A percentile compares a stretch with the other conserved stretches of the same genome.
These are phyloP conservation scores for Henckelia pumila DNA, from an alignment of 257 asterid genomes.

Conservation along the genomic window DNA sequence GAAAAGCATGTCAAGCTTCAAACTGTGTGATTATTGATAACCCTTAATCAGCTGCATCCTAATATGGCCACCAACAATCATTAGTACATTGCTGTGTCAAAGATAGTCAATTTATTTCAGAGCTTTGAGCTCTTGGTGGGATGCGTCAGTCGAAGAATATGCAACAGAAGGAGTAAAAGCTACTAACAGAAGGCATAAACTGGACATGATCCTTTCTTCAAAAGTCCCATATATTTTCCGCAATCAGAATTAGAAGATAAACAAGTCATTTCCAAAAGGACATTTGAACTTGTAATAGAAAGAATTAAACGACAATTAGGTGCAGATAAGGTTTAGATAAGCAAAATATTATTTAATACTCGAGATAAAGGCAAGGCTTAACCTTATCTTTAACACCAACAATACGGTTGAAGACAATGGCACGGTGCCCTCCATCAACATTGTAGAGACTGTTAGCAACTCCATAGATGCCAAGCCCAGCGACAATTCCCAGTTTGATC, in stretches of 20 bases:
- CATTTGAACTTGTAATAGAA: neutral
- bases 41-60: neutral
- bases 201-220: neutral
- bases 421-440: constrained; percentile 94
- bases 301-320: neutral
- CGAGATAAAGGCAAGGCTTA: constrained; percentile 7
- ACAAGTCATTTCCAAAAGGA: neutral
- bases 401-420: constrained; percentile 82
- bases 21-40: constrained; percentile 3
- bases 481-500: constrained; percentile 55
- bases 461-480: constrained; percentile 70
- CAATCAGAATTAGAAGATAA: too few species aligned
- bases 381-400: constrained; percentile 79
- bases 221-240: too few species aligned
- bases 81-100: neutral
- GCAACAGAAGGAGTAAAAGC: neutral
- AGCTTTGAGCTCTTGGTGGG: neutral
- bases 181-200: neutral
- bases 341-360: constrained; percentile 3
- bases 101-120: neutral
- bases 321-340: too few species aligned
- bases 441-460: constrained; percentile 77
- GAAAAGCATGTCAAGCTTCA: neutral
- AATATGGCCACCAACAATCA: neutral
- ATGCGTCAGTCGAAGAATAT: neutral